Base-by-base conservation (phyloP, 352 stramenopile genomes). In the Bremia lactucae region DNA sequence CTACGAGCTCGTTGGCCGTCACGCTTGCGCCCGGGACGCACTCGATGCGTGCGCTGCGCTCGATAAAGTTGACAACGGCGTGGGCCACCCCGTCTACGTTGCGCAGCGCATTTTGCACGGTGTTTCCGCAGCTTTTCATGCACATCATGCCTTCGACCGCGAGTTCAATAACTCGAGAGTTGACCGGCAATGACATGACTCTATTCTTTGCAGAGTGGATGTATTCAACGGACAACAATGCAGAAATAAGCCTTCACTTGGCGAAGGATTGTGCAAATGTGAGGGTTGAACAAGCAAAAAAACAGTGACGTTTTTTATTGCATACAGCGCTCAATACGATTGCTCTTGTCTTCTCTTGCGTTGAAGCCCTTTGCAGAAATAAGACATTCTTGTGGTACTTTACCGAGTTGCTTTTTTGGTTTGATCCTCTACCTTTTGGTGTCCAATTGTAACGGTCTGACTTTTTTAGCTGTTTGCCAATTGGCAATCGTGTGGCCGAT, bases 81-180 rank as follows among this genome's bases (percentile, higher is more conserved):
- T 59, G 55, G n/a, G 55, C 34, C 11, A 96, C 85, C 31, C 84
- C 83, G 5, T 64, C 40, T 25, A 95, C 69, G 15, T 22, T 43
- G 6, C 58, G 52, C 42, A 97, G 62, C 28, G 87, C 77, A 36
- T 49, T 77, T 57, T 88, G 64, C 15, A 96, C 85, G 2, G 85
- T 96, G 11, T 46, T 89, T 41, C 95, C 96, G 61, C 90, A 96
- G 64, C 96, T 97, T 40, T 97, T 97, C 73, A 96, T 90, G 45
- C 86, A 96, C 64, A 93, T 95, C 76, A 96, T 96, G 39, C 89
- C 87, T 45, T 98, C 93, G 28, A 98, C 76, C 28, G 58, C 61
- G 15, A 94, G 79, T 40, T 81, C 52, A 31, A 76, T 65, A 24
- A 72, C 58, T 16, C 53, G 28, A 22, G 31, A 24, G 1, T 52